Base-by-base conservation (phyloP, 192 early-diverging fungal genomes). In the Haplosporangium gracile region DNA sequence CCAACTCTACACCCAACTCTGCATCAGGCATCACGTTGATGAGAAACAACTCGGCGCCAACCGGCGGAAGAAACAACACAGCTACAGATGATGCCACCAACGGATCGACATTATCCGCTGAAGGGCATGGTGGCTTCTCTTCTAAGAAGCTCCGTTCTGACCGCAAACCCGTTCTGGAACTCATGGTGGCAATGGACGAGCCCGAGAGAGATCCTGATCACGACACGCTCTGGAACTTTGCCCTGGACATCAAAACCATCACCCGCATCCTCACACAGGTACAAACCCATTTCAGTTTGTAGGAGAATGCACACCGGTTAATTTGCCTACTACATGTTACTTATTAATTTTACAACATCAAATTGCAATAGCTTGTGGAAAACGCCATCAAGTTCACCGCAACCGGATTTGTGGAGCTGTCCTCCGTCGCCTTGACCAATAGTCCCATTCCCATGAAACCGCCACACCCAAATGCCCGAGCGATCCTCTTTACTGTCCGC, bases 351-450 rank as follows among this genome's bases (percentile, higher is more conserved):
- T 24, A 38, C 1, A 39, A 2, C 32, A 24, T 13, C 26, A 20
- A 13, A 57, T 72, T 9, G 57, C n/a, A 32, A 15, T 72, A 85
- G 78, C 77, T 87, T 22, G 76, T 87, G 29, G 89, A 89, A 24
- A 92, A 92, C 71, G 86, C 77, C 15, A 82, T 92, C 68, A 92
- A 91, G 78, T 92, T 92, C 70, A 92, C 92, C 6, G 76, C 84
- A 9, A 51, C 86, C 4, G 92, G 92, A 0, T 91, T 82, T 47
- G 90, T 92, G 15, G 86, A 91, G n/a, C 38, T 92, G 7, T 89
- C 80, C 1, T 80, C 91, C 13, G 38, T 75, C 15, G 57, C 72
- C 16, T 71, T 81, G 18, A 83, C 76, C 10, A 72, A 42, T 40
- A 74, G 70, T 36, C 74, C 77, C 34, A 43, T 77, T n/a, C 68